phyloP scores from a whole-genome alignment of 768 basidiomycete species.

The Gymnopilus junonius region DNA sequence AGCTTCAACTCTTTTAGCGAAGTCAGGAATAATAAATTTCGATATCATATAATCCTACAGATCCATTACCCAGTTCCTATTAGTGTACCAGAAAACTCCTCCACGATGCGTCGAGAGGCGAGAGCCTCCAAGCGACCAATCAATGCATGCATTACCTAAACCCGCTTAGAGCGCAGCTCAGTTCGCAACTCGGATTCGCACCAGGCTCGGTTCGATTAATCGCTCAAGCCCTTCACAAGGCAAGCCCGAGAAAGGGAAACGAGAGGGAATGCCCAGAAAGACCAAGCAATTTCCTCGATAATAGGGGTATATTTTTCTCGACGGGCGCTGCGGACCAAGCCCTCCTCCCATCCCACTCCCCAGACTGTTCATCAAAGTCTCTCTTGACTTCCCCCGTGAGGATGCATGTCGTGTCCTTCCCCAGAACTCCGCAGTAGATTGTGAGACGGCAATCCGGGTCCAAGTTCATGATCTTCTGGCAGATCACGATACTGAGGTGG shows the following conservation, averaged over 20 bases:
- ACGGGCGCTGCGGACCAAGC: neutral
- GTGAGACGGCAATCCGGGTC: constrained; percentile 8
- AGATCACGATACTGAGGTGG: constrained; percentile 56
- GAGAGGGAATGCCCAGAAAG: neutral
- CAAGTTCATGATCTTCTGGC: constrained; percentile 32
- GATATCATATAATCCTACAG: neutral
- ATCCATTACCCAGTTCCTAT: neutral
- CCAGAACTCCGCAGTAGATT: constrained; percentile 9
- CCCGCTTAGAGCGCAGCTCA: neutral
- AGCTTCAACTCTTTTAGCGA: neutral
- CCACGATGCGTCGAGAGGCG: no score
- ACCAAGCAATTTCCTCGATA: neutral
- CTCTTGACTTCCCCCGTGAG: constrained; percentile 4
- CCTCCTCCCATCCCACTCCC: neutral
- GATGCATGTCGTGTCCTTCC: constrained; percentile 8
- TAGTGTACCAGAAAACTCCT: no score
- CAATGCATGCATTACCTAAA: neutral
- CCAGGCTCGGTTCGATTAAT: neutral
- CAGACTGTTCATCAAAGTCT: neutral
- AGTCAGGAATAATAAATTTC: neutral
- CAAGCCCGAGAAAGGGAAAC: neutral
- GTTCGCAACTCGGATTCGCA: neutral
- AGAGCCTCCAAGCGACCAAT: neutral
- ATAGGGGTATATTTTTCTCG: neutral
- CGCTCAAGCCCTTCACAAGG: neutral